phyloP scores from a whole-genome alignment of 805 yeast genomes.

The Pichia scutulata region DNA sequence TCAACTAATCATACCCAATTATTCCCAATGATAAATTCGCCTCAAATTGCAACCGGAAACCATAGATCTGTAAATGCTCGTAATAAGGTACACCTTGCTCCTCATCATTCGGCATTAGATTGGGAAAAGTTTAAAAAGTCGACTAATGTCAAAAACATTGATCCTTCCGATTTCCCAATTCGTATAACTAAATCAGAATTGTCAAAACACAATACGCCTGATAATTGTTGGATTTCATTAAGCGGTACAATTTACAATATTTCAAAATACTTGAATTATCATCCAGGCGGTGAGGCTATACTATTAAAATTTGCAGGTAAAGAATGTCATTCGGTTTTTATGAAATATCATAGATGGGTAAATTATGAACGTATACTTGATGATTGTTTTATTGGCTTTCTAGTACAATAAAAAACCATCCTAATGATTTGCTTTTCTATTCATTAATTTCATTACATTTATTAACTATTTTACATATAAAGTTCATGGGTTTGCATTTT shows the following conservation, averaged over 20 bases:
- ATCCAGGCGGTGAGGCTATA: conserved; percentile 88
- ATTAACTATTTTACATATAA: not conserved
- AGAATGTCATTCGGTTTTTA: conserved; percentile 73
- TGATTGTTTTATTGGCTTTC: conserved; percentile 67
- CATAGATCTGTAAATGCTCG: conserved; percentile 8
- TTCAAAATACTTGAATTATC: conserved; percentile 76
- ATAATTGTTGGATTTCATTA: conserved; percentile 82
- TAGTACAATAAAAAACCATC: conserved; percentile 7
- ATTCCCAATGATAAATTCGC: conserved; percentile 17
- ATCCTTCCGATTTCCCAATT: conserved; percentile 42
- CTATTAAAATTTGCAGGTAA: conserved; percentile 72
- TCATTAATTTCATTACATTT: not conserved
- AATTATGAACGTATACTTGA: conserved; percentile 76
- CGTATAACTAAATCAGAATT: conserved; percentile 47
- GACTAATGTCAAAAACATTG: conserved; percentile 46
- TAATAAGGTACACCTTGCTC: conserved; percentile 51
- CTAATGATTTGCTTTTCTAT: not conserved
- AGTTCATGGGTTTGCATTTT: not conserved
- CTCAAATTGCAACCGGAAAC: conserved; percentile 10
- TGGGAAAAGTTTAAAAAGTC: conserved; percentile 62
- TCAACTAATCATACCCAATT: not conserved
- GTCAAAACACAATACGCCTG: conserved; percentile 41
- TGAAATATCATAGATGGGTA: conserved; percentile 66
- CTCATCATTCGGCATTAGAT: conserved; percentile 81
- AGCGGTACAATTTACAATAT: conserved; percentile 78